phyloP scores from a whole-genome alignment of 176 grass and related monocot genomes.

The Carex littledalei region DNA sequence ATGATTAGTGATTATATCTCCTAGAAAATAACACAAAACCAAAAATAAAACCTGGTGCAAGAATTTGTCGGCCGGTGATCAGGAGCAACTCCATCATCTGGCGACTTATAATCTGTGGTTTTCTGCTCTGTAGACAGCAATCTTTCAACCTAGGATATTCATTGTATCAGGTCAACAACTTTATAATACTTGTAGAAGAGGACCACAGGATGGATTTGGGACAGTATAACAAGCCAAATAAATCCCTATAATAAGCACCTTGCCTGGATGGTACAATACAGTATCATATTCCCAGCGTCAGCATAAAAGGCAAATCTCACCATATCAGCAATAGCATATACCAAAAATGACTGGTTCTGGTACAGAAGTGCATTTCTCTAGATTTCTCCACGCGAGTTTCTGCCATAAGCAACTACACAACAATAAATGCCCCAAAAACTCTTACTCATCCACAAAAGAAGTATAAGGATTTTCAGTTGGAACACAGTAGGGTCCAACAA shows the following conservation, averaged over 20 bases:
- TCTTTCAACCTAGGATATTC: slow-evolving; percentile 68
- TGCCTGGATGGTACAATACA: not conserved
- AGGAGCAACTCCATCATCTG: slow-evolving; percentile 87
- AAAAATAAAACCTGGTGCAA: slow-evolving; percentile 67
- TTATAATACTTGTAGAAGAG: not conserved
- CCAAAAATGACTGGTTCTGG: not conserved
- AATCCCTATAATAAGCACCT: not conserved
- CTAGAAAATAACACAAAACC: slow-evolving; percentile 18
- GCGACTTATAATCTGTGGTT: slow-evolving; percentile 79
- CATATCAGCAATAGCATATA: not conserved
- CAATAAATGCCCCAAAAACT: not conserved
- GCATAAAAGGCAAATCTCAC: slow-evolving; percentile 1
- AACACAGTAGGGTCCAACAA: not conserved
- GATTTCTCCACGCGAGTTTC: not conserved
- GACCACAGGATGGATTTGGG: not conserved
- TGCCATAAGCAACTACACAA: not conserved
- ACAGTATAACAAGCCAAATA: not conserved
- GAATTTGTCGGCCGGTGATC: slow-evolving; percentile 97
- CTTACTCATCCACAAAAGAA: not conserved
- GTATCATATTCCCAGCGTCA: not conserved
- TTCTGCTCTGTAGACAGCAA: slow-evolving; percentile 95
- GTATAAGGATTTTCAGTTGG: not conserved
- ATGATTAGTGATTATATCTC: not conserved
- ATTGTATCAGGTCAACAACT: not conserved
- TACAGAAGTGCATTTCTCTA: not conserved